phyloP scores from a whole-genome alignment of 352 stramenopile genomes.

The Ophiocytium majus region DNA sequence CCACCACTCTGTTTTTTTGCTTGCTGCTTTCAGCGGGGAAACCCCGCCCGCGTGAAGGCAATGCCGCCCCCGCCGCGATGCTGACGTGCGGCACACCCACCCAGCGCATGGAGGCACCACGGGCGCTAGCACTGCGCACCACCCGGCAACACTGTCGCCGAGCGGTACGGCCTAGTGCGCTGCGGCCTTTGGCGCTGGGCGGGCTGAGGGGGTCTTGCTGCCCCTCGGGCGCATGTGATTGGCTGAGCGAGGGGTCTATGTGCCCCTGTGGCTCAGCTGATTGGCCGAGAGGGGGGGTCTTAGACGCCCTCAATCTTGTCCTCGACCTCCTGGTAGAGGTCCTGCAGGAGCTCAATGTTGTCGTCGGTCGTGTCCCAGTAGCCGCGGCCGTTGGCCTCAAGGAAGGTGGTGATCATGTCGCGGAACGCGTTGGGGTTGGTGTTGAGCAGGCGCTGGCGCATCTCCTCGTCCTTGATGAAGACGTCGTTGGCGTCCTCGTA shows the following conservation, averaged over 20 bases:
- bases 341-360: slow-evolving; percentile 75
- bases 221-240: too few relatives aligned
- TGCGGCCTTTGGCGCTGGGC: too few relatives aligned
- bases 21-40: too few relatives aligned
- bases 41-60: too few relatives aligned
- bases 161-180: too few relatives aligned
- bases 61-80: too few relatives aligned
- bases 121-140: neutral
- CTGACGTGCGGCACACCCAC: too few relatives aligned
- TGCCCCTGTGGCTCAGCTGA: neutral
- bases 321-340: slow-evolving; percentile 78
- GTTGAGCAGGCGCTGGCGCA: slow-evolving; percentile 73
- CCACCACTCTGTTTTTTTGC: too few relatives aligned
- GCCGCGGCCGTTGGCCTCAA: slow-evolving; percentile 76
- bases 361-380: slow-evolving; percentile 81
- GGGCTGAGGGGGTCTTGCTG: too few relatives aligned
- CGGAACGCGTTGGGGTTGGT: slow-evolving; percentile 78
- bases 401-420: slow-evolving; percentile 79
- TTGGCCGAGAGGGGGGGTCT: slow-evolving; percentile 20
- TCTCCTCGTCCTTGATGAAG: slow-evolving; percentile 77
- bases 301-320: slow-evolving; percentile 78
- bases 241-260: neutral
- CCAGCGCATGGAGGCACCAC: too few relatives aligned
- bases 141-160: neutral
- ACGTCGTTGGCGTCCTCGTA: slow-evolving; percentile 79